phyloP scores from a whole-genome alignment of 495 filamentous ascomycete species.

The Articulospora tetracladia region DNA sequence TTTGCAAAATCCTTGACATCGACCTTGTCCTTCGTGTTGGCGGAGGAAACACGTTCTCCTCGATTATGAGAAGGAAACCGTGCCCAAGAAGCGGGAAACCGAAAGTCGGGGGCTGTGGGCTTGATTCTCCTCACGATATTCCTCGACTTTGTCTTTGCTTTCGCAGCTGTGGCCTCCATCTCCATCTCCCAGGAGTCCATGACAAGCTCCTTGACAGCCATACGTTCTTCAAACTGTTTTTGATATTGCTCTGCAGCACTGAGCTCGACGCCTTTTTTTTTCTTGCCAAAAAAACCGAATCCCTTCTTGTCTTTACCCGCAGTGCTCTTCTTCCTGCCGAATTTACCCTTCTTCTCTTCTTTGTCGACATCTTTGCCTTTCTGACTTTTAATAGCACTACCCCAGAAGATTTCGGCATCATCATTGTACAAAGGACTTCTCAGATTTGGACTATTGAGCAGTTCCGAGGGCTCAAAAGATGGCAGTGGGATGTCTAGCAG shows the following conservation, averaged over 20 bases:
- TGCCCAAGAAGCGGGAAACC: slow-evolving; percentile 22
- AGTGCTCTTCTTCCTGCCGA: slow-evolving; percentile 5
- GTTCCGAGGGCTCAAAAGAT: neutral
- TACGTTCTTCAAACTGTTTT: slow-evolving; percentile 11
- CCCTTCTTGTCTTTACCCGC: neutral
- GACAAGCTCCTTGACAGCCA: slow-evolving; percentile 14
- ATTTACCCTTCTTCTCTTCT: slow-evolving; percentile 1
- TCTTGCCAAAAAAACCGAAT: neutral
- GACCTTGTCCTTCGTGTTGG: slow-evolving; percentile 7
- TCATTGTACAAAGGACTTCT: neutral
- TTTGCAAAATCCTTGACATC: slow-evolving; percentile 21
- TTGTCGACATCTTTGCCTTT: neutral
- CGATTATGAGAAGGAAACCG: slow-evolving; percentile 21
- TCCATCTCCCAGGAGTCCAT: slow-evolving; percentile 23
- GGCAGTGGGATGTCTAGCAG: slow-evolving; percentile 14
- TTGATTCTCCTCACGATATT: slow-evolving; percentile 19
- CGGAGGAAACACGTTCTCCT: slow-evolving; percentile 9
- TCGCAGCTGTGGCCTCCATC: slow-evolving; percentile 13
- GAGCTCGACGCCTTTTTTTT: neutral
- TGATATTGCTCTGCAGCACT: slow-evolving; percentile 14
- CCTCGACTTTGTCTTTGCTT: slow-evolving; percentile 19
- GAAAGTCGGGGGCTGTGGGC: slow-evolving; percentile 4
- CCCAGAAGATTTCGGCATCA: slow-evolving; percentile 10
- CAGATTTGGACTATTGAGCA: neutral
- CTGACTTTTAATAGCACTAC: slow-evolving; percentile 9